phyloP scores from a whole-genome alignment of 2,329 filamentous ascomycete genomes.

The Aspergillus sp. region DNA sequence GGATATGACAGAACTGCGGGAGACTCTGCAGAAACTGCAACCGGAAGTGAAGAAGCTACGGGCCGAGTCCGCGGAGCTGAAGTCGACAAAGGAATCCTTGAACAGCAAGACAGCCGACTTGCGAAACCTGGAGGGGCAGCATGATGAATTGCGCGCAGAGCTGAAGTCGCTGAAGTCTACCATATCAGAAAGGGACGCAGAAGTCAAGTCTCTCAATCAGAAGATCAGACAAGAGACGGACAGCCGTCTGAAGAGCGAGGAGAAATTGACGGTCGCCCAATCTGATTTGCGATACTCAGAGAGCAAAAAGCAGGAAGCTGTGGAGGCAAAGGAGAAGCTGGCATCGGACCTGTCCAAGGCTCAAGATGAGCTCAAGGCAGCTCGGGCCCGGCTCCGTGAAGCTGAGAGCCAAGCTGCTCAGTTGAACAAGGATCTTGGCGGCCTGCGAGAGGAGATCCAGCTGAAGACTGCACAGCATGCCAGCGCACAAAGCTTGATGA shows the following conservation, averaged over 20 bases:
- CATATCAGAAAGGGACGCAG: conserved; percentile 70
- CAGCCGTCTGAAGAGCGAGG: conserved; percentile 72
- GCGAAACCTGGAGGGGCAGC: conserved; percentile 74
- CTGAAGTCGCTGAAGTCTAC: conserved; percentile 69
- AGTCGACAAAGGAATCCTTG: conserved; percentile 73
- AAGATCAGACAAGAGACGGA: conserved; percentile 75
- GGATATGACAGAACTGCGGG: conserved; percentile 77
- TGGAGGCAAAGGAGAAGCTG: conserved; percentile 71
- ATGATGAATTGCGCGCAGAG: conserved; percentile 79
- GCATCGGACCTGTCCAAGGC: conserved; percentile 68
- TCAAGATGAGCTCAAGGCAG: conserved; percentile 67
- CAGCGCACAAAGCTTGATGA: conserved; percentile 80
- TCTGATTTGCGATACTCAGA: conserved; percentile 78
- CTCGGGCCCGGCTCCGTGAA: conserved; percentile 63
- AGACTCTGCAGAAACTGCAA: conserved; percentile 80
- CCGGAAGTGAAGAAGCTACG: conserved; percentile 79
- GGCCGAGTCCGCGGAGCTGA: conserved; percentile 73
- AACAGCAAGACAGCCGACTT: conserved; percentile 64
- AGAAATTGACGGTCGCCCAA: conserved; percentile 71
- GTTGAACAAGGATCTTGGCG: conserved; percentile 66
- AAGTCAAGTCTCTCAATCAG: conserved; percentile 76
- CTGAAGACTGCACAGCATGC: conserved; percentile 83
- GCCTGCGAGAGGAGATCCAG: conserved; percentile 75
- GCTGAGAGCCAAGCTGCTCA: conserved; percentile 73
- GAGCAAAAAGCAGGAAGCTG: conserved; percentile 74